Percentiles rank a stretch among this genome's conserved stretches.
These are phyloP conservation scores for Umbelopsis ramanniana DNA, from an alignment of 192 early-diverging fungal genomes.

Conservation along the genomic window DNA sequence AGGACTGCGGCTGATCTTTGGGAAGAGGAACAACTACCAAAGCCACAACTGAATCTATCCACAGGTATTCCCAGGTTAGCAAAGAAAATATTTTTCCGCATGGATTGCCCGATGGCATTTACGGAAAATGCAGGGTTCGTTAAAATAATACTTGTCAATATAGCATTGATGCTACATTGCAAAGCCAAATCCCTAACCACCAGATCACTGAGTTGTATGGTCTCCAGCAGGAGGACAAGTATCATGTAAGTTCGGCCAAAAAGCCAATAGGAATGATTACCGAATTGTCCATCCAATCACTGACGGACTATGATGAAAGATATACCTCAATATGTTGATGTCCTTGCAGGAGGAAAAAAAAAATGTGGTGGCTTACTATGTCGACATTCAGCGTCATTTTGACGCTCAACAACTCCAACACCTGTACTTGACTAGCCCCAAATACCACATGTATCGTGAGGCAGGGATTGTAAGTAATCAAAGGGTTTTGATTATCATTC, in stretches of 20 bases:
- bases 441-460: not conserved
- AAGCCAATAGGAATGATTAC: not conserved
- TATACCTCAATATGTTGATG: not conserved
- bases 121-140: not conserved
- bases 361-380: not conserved
- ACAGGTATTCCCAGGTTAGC: not conserved
- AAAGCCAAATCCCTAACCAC: not conserved
- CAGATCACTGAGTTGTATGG: constrained; percentile 5
- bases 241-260: not conserved
- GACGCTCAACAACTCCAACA: constrained; percentile 3
- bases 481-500: too few relatives aligned
- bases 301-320: not conserved
- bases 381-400: not conserved
- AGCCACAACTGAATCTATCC: not conserved
- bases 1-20: not conserved
- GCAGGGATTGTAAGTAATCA: not conserved
- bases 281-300: not conserved
- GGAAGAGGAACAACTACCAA: constrained; percentile 9
- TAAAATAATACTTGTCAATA: not conserved
- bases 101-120: not conserved
- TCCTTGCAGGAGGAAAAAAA: not conserved
- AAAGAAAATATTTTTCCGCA: not conserved
- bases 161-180: not conserved
- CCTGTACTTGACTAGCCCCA: not conserved
- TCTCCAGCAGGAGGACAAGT: not conserved